Conservation (phyloP, 768 basidiomycete genomes). For the Arthromyces matolae region DNA sequence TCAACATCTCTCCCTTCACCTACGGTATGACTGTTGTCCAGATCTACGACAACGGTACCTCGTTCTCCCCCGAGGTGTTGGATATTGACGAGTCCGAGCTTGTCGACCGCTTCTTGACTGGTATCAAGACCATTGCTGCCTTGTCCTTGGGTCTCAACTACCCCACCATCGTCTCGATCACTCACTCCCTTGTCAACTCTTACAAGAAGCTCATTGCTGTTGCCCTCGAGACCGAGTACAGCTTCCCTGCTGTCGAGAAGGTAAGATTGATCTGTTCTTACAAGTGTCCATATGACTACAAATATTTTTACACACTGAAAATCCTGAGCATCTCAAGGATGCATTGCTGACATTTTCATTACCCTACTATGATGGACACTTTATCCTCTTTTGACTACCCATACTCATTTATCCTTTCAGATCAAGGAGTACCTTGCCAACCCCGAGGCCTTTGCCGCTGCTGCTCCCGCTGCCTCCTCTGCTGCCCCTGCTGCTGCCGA, state of each 20-base stretch:
- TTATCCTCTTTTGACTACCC: neutral
- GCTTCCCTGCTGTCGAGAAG: conserved; percentile 92
- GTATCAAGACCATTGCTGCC: conserved; percentile 93
- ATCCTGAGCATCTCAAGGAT: conserved; percentile 64
- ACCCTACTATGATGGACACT: conserved; percentile 28
- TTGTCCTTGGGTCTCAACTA: conserved; percentile 95
- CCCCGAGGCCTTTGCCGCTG: conserved; percentile 94
- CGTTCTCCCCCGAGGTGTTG: conserved; percentile 85
- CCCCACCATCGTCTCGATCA: conserved; percentile 92
- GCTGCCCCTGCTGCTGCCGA: conserved; percentile 49
- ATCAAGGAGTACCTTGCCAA: conserved; percentile 96
- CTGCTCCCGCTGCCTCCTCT: conserved; percentile 60
- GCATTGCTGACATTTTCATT: conserved; percentile 30
- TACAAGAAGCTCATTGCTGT: conserved; percentile 98
- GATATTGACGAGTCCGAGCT: conserved; percentile 92
- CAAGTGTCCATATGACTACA: conserved; percentile 27
- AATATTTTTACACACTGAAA: conserved; percentile 72
- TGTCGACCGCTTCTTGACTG: conserved; percentile 85
- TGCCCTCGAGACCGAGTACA: conserved; percentile 87
- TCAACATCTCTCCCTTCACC: conserved; percentile 99
- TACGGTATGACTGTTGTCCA: conserved; percentile 99
- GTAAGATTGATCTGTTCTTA: conserved; percentile 38
- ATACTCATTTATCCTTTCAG: conserved; percentile 38
- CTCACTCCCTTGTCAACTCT: conserved; percentile 94
- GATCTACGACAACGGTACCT: conserved; percentile 92